A percentile compares a stretch with the other conserved stretches of the same genome.
These are phyloP conservation scores for Mallotus nudiflorus DNA, from an alignment of 345 rosid genomes.

Conservation along the genomic window DNA sequence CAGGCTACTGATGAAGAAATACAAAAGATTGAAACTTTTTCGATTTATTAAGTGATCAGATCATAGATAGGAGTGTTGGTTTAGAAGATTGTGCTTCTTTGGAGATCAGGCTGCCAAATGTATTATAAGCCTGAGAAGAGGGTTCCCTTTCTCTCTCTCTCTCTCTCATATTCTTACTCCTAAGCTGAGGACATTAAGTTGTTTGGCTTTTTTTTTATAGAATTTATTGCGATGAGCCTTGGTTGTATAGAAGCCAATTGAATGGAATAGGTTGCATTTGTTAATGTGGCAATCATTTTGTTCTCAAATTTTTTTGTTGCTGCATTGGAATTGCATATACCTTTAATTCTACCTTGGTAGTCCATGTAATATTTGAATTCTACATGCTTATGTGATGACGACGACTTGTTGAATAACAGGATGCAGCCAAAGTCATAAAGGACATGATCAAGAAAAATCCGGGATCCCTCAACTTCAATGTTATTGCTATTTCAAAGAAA, in stretches of 20 bases:
- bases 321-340: neutral
- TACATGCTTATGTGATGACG: too few species aligned
- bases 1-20: neutral
- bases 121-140: conserved; percentile 2
- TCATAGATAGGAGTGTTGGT: too few species aligned
- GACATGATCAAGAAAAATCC: conserved; percentile 82
- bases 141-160: neutral
- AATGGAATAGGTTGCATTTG: neutral
- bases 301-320: neutral
- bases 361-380: too few species aligned
- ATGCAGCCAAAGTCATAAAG: conserved; percentile 67
- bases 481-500: conserved; percentile 57
- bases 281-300: neutral
- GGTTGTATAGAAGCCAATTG: neutral
- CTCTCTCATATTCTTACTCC: neutral
- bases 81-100: neutral
- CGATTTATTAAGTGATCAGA: too few species aligned
- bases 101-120: neutral
- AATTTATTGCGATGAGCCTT: neutral
- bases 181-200: neutral
- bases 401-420: conserved; percentile 46
- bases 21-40: too few species aligned
- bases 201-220: too few species aligned
- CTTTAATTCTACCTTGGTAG: too few species aligned
- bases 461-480: conserved; percentile 72